Evolutionary conservation across 768 basidiomycete species (phyloP).

Genomic region (Psilocybe azurescens): DNA sequence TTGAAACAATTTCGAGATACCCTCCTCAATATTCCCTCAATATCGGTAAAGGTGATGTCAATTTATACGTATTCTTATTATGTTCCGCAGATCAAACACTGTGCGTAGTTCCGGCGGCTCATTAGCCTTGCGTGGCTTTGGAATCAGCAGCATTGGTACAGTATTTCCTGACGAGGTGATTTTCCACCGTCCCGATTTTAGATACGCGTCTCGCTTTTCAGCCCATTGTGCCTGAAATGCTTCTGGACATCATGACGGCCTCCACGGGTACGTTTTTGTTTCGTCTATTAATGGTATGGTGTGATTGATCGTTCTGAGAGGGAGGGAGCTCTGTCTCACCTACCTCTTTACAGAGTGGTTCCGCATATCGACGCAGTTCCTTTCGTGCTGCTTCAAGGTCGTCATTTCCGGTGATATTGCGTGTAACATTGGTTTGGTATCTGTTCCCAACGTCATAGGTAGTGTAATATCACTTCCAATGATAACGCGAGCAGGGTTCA

Average conservation of each 20-base stretch:
- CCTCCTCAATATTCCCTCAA: slow-evolving; percentile 18
- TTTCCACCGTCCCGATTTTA: slow-evolving; percentile 31
- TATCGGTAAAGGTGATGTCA: slow-evolving; percentile 20
- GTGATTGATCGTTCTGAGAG: slow-evolving; percentile 44
- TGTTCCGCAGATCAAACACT: slow-evolving; percentile 15
- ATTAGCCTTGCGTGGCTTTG: slow-evolving; percentile 32
- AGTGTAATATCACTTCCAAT: too few relatives aligned
- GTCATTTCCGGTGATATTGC: slow-evolving; percentile 20
- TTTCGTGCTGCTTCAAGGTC: slow-evolving; percentile 3
- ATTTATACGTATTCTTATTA: slow-evolving; percentile 20
- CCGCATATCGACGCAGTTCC: slow-evolving; percentile 17
- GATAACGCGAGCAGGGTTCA: too few relatives aligned
- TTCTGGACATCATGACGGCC: slow-evolving; percentile 41
- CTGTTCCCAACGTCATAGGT: too few relatives aligned
- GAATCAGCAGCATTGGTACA: slow-evolving; percentile 38
- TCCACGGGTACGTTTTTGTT: slow-evolving; percentile 34
- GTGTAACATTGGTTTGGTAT: too few relatives aligned
- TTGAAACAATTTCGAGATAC: neutral
- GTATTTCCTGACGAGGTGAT: slow-evolving; percentile 37
- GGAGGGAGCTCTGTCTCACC: slow-evolving; percentile 40
- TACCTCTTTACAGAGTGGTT: slow-evolving; percentile 23
- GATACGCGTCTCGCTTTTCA: slow-evolving; percentile 31
- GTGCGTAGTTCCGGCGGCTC: slow-evolving; percentile 33
- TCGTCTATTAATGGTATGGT: slow-evolving; percentile 44
- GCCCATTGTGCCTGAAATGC: slow-evolving; percentile 32